Evolutionary conservation across 2,329 filamentous ascomycete genomes (phyloP).

Genomic region (Ophiocordyceps camponoti-saundersi): DNA sequence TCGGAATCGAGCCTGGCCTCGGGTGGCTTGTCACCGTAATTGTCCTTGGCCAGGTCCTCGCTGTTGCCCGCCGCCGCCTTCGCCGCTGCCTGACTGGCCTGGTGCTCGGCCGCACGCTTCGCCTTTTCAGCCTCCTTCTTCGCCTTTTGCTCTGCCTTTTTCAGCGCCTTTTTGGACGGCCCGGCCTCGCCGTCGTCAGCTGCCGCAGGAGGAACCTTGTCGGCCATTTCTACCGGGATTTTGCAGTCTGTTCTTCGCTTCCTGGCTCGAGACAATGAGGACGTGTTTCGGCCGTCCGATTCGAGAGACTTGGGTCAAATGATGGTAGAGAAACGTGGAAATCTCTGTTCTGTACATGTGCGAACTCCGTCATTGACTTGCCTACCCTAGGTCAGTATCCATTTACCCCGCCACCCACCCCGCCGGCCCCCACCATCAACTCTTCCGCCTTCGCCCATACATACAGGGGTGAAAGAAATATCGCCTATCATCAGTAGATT

Average conservation of each 20-base stretch:
- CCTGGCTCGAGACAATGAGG: neutral
- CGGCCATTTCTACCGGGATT: conserved; percentile 1
- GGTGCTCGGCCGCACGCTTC: conserved; percentile 53
- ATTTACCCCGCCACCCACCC: no score
- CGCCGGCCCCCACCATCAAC: no score
- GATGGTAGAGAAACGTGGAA: no score
- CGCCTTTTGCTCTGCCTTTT: conserved; percentile 73
- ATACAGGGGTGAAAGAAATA: neutral
- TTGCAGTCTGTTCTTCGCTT: neutral
- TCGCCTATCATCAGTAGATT: no score
- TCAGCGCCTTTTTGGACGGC: conserved; percentile 48
- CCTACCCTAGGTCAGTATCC: no score
- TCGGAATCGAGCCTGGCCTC: conserved; percentile 39
- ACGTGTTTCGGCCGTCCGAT: no score
- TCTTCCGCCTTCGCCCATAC: neutral
- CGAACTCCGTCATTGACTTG: no score
- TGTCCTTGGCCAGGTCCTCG: conserved; percentile 54
- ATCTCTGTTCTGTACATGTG: no score
- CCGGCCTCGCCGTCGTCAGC: conserved; percentile 1
- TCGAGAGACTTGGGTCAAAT: no score
- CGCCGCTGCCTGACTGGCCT: conserved; percentile 51
- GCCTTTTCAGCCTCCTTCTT: conserved; percentile 79
- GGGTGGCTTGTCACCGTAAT: conserved; percentile 58
- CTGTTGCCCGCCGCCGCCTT: conserved; percentile 48
- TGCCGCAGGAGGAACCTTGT: conserved; percentile 1